phyloP scores from a whole-genome alignment of 2,329 filamentous ascomycete species.

The Sclerotiophoma versabilis region DNA sequence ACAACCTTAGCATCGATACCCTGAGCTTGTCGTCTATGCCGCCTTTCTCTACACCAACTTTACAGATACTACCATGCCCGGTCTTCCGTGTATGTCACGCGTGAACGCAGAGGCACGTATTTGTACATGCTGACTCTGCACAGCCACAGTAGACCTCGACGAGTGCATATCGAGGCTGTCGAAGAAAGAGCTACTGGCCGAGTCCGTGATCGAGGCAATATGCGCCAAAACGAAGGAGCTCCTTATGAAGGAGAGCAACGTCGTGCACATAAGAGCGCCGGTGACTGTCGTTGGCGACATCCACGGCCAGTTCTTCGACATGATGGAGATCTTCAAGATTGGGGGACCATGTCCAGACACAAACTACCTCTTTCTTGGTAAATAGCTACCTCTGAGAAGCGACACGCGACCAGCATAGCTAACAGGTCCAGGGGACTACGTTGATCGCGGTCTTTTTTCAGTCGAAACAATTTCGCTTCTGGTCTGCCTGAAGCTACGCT shows the following conservation, averaged over 20 bases:
- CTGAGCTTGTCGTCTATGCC: slow-evolving; percentile 43
- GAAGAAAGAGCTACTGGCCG: slow-evolving; percentile 94
- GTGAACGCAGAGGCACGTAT: slow-evolving; percentile 7
- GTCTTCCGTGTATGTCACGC: slow-evolving; percentile 56
- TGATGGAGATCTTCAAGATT: slow-evolving; percentile 99
- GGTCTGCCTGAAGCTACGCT: slow-evolving; percentile 95
- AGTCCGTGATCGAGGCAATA: slow-evolving; percentile 98
- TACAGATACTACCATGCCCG: slow-evolving; percentile 54
- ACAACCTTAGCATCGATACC: slow-evolving; percentile 47
- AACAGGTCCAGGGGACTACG: slow-evolving; percentile 80
- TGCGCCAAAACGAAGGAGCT: slow-evolving; percentile 99
- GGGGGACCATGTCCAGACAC: slow-evolving; percentile 97
- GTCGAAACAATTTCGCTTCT: slow-evolving; percentile 98
- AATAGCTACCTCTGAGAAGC: slow-evolving; percentile 23
- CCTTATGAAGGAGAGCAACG: slow-evolving; percentile 99
- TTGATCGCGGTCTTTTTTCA: slow-evolving; percentile 97
- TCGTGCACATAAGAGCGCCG: slow-evolving; percentile 93
- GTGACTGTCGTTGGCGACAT: slow-evolving; percentile 99
- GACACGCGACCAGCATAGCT: slow-evolving; percentile 29
- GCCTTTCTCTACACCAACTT: slow-evolving; percentile 21
- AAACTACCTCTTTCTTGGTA: slow-evolving; percentile 96
- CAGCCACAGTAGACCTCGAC: slow-evolving; percentile 96
- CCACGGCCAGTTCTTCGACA: slow-evolving; percentile 97
- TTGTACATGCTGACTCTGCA: slow-evolving; percentile 26
- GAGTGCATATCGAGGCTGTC: slow-evolving; percentile 97